Base-by-base conservation (phyloP, 768 basidiomycete genomes). In the Pulveroboletus sp. region DNA sequence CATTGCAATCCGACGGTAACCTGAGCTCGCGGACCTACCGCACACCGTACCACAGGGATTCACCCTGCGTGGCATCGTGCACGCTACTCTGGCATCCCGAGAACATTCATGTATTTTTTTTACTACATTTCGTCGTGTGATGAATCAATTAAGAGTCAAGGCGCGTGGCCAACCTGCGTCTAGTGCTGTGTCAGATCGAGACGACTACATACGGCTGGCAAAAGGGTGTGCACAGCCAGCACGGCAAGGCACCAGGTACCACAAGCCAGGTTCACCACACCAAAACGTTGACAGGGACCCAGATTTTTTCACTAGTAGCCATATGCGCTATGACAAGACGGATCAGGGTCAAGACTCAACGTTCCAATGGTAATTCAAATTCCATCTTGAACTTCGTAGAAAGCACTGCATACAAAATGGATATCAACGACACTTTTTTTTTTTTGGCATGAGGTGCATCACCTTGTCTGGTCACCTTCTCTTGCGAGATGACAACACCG, bases 221-320 rank as follows among this genome's bases (percentile, higher is more conserved):
- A 32, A 32, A 57, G 41, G 29, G 38, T n/a, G 55, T 25, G 40
- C 53, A 55, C 61, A 56, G 59, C 59, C 50, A 20, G 35, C 23
- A 33, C n/a, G 23, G 14, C 10, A 39, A 61, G 60, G 60, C 37
- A 61, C 60, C 59, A 61, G 59, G 59, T 19, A 62, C 60, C 27
- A n/a, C 14, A 25, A 24, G 7, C 20, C n/a, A n/a, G n/a, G n/a
- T n/a, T n/a, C n/a, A n/a, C n/a, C 27, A 29, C 27, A 29, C 27
- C 27, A 11, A n/a, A n/a, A 29, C 27, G 27, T 29, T 11, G 27
- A 29, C 27, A 29, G 27, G 27, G 12, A 29, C 27, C 34, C n/a
- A 17, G 12, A 13, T 13, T 20, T 31, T 33, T 33, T 43, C 20
- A 34, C 20, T 21, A 34, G 25, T 21, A 34, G 25, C 5, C 25